Evolutionary conservation across 1,284 basidiomycete genomes (phyloP).

Genomic region (Paramarasmius palmivorus): DNA sequence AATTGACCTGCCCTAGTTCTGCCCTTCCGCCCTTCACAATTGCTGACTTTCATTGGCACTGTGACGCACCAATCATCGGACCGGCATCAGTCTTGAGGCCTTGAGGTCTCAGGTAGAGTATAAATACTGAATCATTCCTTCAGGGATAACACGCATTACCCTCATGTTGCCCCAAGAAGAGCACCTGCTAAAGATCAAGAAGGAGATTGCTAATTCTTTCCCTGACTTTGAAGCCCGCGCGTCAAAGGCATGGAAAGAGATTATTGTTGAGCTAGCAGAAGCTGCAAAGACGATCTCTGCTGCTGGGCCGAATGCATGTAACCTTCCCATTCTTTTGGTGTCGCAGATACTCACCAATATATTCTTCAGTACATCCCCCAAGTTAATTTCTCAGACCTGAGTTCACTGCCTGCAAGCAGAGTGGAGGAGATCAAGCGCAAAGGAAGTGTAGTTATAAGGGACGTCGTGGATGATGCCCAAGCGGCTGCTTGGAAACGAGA

Average conservation of each 20-base stretch:
- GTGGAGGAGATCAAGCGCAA: conserved; percentile 52
- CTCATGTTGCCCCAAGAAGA: not conserved
- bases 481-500: conserved; percentile 57
- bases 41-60: too few species aligned
- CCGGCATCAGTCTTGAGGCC: too few species aligned
- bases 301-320: conserved; percentile 49
- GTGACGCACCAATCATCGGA: too few species aligned
- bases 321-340: not conserved
- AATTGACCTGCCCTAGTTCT: too few species aligned
- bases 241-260: conserved; percentile 56
- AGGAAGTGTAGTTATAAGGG: conserved; percentile 63
- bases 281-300: conserved; percentile 44
- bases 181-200: conserved; percentile 34
- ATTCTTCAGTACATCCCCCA: conserved; percentile 49
- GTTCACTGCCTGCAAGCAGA: conserved; percentile 44
- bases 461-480: conserved; percentile 57
- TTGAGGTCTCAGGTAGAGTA: too few species aligned
- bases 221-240: conserved; percentile 52
- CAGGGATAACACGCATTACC: too few species aligned
- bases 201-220: conserved; percentile 50
- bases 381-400: conserved; percentile 56
- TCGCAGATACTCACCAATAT: not conserved
- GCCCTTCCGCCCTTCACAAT: too few species aligned
- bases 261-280: conserved; percentile 50
- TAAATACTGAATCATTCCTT: too few species aligned